These are phyloP conservation scores for Intubia oerlemansii DNA, from an alignment of 2,329 filamentous ascomycete species.

Conservation along the genomic window DNA sequence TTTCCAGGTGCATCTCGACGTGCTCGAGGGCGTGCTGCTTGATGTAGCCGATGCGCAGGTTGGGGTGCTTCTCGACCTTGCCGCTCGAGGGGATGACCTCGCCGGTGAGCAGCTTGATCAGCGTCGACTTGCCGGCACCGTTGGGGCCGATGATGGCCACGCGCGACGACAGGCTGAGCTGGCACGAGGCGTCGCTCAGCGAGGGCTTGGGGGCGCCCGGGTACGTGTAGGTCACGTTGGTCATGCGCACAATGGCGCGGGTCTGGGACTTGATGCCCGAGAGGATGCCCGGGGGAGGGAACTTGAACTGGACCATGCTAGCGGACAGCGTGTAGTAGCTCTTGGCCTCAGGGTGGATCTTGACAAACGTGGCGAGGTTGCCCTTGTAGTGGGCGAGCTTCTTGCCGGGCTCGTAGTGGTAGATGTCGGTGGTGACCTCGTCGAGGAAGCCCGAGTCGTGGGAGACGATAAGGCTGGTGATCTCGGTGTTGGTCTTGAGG, in stretches of 20 bases:
- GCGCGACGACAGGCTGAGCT: slow-evolving; percentile 71
- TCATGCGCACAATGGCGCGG: slow-evolving; percentile 88
- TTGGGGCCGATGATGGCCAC: slow-evolving; percentile 95
- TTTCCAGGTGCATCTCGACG: slow-evolving; percentile 98
- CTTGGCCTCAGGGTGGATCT: slow-evolving; percentile 81
- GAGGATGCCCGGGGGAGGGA: slow-evolving; percentile 84
- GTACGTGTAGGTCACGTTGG: slow-evolving; percentile 78
- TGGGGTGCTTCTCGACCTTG: slow-evolving; percentile 94
- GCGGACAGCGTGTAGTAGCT: slow-evolving; percentile 93
- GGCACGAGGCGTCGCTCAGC: slow-evolving; percentile 70
- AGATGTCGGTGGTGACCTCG: slow-evolving; percentile 94
- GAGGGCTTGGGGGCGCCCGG: slow-evolving; percentile 76
- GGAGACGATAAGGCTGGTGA: slow-evolving; percentile 91
- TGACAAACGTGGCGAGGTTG: slow-evolving; percentile 67
- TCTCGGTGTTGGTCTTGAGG: slow-evolving; percentile 84
- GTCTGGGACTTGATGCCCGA: slow-evolving; percentile 91
- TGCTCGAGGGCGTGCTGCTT: slow-evolving; percentile 98
- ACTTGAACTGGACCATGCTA: slow-evolving; percentile 86
- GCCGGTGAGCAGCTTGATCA: slow-evolving; percentile 93
- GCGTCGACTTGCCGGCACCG: slow-evolving; percentile 91
- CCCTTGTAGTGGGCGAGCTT: slow-evolving; percentile 77
- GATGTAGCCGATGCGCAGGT: slow-evolving; percentile 96
- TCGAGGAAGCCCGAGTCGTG: slow-evolving; percentile 98
- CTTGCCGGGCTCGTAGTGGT: slow-evolving; percentile 92
- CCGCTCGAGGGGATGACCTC: slow-evolving; percentile 68